Conservation (phyloP, 257 asterid genomes). For the Sherardia arvensis region DNA sequence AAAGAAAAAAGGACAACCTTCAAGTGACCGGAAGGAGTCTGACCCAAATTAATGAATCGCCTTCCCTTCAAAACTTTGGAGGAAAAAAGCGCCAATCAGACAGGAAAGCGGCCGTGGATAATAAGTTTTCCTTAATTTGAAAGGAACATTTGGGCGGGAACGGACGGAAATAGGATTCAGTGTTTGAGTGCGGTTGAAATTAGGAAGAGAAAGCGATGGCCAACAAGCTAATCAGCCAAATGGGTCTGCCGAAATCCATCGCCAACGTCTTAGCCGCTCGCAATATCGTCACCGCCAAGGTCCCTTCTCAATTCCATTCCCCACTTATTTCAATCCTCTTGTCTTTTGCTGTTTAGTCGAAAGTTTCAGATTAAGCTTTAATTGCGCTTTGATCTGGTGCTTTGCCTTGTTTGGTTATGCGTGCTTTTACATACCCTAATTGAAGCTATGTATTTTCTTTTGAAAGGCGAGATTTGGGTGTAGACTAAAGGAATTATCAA, state of each 20-base stretch:
- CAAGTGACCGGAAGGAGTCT: too few species aligned
- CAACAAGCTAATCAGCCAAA: constrained; percentile 62
- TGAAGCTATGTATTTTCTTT: neutral
- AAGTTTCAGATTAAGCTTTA: neutral
- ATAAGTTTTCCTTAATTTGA: neutral
- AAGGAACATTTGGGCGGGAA: constrained; percentile 5
- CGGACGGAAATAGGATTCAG: neutral
- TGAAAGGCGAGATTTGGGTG: neutral
- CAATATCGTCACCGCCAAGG: constrained; percentile 72
- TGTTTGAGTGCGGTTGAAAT: neutral
- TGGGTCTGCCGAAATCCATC: constrained; percentile 60
- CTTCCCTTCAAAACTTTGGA: neutral
- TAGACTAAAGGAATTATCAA: neutral
- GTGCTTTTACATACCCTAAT: neutral
- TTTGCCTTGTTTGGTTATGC: neutral
- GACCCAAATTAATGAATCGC: neutral
- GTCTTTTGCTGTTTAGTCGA: neutral
- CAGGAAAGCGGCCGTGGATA: neutral
- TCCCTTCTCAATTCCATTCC: constrained; percentile 5
- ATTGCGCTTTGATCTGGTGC: neutral
- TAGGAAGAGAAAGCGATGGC: constrained; percentile 36
- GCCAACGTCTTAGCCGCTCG: constrained; percentile 70
- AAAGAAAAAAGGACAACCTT: too few species aligned
- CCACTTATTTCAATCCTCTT: neutral
- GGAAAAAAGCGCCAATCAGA: neutral